Evolutionary conservation across 352 stramenopile genomes (phyloP).

Genomic region (Peronospora farinosa): DNA sequence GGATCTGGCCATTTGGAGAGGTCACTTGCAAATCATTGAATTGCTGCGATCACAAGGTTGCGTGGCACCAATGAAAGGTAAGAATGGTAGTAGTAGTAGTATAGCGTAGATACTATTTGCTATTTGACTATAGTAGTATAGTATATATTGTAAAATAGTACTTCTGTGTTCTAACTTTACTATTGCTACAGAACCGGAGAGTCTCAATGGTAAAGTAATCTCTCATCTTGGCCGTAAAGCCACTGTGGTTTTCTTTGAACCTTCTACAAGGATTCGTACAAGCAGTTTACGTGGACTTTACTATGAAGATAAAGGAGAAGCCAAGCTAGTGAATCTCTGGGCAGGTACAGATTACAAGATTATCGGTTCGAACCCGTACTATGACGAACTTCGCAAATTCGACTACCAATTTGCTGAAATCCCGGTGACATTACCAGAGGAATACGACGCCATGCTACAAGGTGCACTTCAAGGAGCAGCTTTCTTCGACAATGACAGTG

Average conservation of each 20-base stretch:
- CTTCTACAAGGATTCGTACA: conserved; percentile 65
- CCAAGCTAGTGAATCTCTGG: conserved; percentile 78
- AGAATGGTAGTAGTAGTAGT: too few species aligned
- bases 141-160: neutral
- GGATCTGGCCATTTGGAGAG: conserved; percentile 77
- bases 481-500: conserved; percentile 79
- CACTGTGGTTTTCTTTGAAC: conserved; percentile 79
- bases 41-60: conserved; percentile 71
- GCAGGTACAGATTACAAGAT: conserved; percentile 81
- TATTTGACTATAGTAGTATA: neutral
- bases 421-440: conserved; percentile 30
- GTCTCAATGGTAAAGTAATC: conserved; percentile 70
- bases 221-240: conserved; percentile 58
- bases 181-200: conserved; percentile 53
- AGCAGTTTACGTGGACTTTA: conserved; percentile 71
- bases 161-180: neutral
- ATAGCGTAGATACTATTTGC: too few species aligned
- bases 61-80: conserved; percentile 79
- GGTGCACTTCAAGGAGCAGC: conserved; percentile 64
- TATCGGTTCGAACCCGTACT: conserved; percentile 62
- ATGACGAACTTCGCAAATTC: conserved; percentile 60
- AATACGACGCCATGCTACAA: conserved; percentile 61
- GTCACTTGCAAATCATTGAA: conserved; percentile 80
- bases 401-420: conserved; percentile 72
- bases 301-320: conserved; percentile 70